Evolutionary conservation across 2,329 filamentous ascomycete species (phyloP), one percentile per base, ranked within the genome.

Genomic region (Neurospora crassa): DNA sequence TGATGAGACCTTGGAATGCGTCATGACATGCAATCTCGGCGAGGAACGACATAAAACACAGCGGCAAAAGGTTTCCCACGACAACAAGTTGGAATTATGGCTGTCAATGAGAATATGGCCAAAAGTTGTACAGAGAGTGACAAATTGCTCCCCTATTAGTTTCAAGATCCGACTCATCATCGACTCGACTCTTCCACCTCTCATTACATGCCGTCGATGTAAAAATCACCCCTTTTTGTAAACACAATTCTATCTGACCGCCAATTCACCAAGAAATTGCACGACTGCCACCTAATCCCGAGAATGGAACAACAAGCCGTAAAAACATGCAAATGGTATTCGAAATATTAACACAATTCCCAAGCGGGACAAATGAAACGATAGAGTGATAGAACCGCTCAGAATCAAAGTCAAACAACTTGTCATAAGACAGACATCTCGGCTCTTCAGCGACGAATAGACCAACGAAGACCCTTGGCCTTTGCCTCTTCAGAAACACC

Each of bases 261-360:
- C 71, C 75, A 72, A 72, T 63, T 71, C 24, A 43, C 67, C 47
- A 71, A 70, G 68, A 73, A 73, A 72, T 70, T 67, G 63, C 67
- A 69, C 67, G 68, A 40, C 71, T 70, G 42, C n/a, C 63, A 47
- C 37, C 41, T 42, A 20, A 29, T 18, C 72, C 37, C 41, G 34
- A 16, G 18, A 42, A 18, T 14, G 43, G 37, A 40, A 71, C 67
- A 69, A 68, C 67, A 29, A 68, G 69, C 41, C 72, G 70, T 37
- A 70, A 71, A 73, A 73, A 70, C 67, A 76, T 76, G 70, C 72
- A 76, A 68, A 73, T 75, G 63, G 59, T 74, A 71, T 71, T 63
- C 67, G 70, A 74, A 47, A 74, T 74, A 70, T 74, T 70, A 24
- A 69, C 73, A 70, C 70, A 70, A 41, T 20, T 43, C 29, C 43